These are phyloP conservation scores for Castanopsis chinensis DNA, from an alignment of 306 rosid species.

Conservation along the genomic window DNA sequence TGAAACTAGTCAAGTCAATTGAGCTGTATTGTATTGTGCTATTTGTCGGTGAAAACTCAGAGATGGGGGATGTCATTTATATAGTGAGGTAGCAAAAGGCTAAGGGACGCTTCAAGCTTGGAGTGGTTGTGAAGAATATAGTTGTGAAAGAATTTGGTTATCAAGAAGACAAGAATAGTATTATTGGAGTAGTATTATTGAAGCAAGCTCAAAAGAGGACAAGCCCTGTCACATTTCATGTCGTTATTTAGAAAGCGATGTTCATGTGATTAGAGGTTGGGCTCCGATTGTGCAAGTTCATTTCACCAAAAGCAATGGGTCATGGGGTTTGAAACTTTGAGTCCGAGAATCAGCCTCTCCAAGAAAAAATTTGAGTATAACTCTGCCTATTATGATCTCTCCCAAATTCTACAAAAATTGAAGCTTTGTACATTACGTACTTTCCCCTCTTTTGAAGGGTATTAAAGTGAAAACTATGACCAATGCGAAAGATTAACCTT, in stretches of 20 bases:
- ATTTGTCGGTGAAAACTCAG: constrained; percentile 1
- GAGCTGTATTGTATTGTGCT: neutral
- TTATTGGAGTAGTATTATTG: constrained; percentile 28
- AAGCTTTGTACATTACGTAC: too few species aligned
- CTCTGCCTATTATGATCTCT: too few species aligned
- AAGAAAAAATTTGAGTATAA: neutral
- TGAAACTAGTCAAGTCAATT: neutral
- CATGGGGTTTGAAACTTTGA: too few species aligned
- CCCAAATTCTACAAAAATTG: too few species aligned
- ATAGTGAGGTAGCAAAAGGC: constrained; percentile 22
- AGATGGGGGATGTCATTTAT: constrained; percentile 21
- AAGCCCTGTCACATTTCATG: neutral
- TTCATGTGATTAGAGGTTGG: too few species aligned
- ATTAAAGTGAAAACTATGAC: neutral
- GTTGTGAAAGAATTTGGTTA: constrained; percentile 28
- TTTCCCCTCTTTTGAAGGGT: too few species aligned
- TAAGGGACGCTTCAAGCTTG: neutral
- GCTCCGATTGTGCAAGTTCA: too few species aligned
- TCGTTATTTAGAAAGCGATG: neutral
- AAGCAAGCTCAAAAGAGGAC: constrained; percentile 3
- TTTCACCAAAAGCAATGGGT: too few species aligned
- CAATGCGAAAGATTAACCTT: neutral
- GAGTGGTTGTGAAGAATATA: constrained; percentile 26
- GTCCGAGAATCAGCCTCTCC: too few species aligned
- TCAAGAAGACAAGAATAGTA: constrained; percentile 5